Conservation (phyloP, 2,329 filamentous ascomycete species). For the Nemania bipapillata region DNA sequence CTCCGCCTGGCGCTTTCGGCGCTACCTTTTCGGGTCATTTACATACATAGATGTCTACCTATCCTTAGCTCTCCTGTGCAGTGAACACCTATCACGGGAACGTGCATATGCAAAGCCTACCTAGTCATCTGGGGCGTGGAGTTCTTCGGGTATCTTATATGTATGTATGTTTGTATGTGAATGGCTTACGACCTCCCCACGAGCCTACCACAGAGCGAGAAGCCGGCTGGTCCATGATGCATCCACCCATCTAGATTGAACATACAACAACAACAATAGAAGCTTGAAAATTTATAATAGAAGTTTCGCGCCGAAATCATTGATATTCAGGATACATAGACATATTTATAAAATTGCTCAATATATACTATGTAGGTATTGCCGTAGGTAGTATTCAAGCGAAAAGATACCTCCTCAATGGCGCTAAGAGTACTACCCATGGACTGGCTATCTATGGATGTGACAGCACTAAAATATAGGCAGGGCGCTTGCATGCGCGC, state of each 20-base stretch:
- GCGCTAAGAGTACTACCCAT: constrained; percentile 10
- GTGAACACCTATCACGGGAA: not conserved
- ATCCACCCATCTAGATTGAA: not conserved
- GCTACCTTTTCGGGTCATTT: constrained; percentile 23
- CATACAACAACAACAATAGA: no score
- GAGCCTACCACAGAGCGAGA: no score
- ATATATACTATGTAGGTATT: no score
- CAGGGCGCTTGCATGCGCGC: not conserved
- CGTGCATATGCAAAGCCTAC: not conserved
- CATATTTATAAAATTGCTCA: no score
- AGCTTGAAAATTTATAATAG: no score
- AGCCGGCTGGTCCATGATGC: not conserved
- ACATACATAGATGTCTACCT: not conserved
- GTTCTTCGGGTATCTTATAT: not conserved
- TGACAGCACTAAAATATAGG: not conserved
- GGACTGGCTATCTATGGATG: not conserved
- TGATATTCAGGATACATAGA: no score
- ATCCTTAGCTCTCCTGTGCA: not conserved
- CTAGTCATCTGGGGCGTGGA: not conserved
- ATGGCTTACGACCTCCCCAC: no score
- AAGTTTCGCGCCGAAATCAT: no score
- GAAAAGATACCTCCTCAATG: constrained; percentile 20
- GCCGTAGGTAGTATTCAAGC: no score
- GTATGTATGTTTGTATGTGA: no score
- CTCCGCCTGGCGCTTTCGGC: constrained; percentile 21